Evolutionary conservation across 495 filamentous ascomycete genomes (phyloP), one percentile per base, ranked within the genome.

Genomic region (Penicillium coffeae): DNA sequence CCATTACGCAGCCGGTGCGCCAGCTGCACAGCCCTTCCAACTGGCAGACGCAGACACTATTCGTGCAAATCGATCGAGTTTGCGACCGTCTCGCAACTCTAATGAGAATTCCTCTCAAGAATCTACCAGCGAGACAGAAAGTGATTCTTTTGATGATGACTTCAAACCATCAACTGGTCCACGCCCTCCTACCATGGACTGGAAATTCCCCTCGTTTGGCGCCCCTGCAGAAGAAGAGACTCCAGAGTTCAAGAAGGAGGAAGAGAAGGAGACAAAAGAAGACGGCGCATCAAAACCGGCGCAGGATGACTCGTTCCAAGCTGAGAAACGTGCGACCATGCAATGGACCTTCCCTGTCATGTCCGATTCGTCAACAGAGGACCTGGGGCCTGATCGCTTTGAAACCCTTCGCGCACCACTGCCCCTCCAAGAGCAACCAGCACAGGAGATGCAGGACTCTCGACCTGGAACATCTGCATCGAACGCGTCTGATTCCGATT

Each of bases 21-120:
- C 68, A 27, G 59, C 66, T 8, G 61, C 64, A 8, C 73, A 74
- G 30, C 71, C 69, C 13, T 74, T 78, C 47, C 72, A 76, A 39
- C 60, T 78, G 15, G 73, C 72, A 2, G 69, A 77, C 46, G 73
- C 74, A 13, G 65, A 74, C 42, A 78, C 75, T 14, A 75, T 78
- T 39, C 71, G 69, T 22, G 75, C 75, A 9, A 77, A 73, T 43
- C 62, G 74, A 15, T 70, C 66, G 9, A 75, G 68, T 56, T 48
- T 68, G 42, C 67, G 62, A 12, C 54, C 61, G 33, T 57, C 62
- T 25, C 67, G 65, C 15, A 69, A 62, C 44, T 72, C 68, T 4
- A 66, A 62, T 22, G 72, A 72, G 10, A 62, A 58, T 18, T 63
- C 57, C 33, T 66, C 64, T 2, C 58, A 68, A 12, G 66, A 64